These are phyloP conservation scores for Golubevia pallescens DNA, from an alignment of 1,284 basidiomycete species.

Conservation along the genomic window DNA sequence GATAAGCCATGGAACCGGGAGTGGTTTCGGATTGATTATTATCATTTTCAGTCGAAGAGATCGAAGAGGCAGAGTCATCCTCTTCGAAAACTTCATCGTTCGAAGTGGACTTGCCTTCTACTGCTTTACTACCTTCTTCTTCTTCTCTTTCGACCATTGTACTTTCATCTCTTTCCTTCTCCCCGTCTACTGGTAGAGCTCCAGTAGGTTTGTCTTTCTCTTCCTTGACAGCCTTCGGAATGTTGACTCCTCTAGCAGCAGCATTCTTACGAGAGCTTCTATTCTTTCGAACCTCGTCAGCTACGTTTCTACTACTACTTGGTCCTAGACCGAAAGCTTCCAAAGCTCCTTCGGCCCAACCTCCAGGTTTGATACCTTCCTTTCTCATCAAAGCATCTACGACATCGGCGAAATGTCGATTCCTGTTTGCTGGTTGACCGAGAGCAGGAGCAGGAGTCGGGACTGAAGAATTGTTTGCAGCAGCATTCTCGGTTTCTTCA, in stretches of 20 bases:
- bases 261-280: conserved; percentile 23
- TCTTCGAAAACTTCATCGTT: background rate
- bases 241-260: conserved; percentile 20
- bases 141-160: conserved; percentile 16
- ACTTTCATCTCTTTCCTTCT: conserved; percentile 8
- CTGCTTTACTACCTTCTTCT: conserved; percentile 19
- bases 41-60: conserved; percentile 11
- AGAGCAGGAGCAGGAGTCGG: no score
- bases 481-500: background rate
- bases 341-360: conserved; percentile 54
- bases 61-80: conserved; percentile 17
- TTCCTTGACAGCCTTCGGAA: conserved; percentile 38
- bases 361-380: conserved; percentile 43
- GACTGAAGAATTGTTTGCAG: background rate
- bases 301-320: conserved; percentile 43
- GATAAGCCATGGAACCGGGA: conserved; percentile 40
- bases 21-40: conserved; percentile 21
- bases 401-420: conserved; percentile 42
- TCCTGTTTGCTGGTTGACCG: conserved; percentile 6
- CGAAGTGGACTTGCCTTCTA: no score
- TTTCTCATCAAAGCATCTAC: conserved; percentile 52
- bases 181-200: no score
- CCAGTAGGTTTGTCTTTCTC: conserved; percentile 26
- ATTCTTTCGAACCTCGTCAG: conserved; percentile 38
- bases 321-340: conserved; percentile 51